Percentiles rank a stretch among this genome's conserved stretches.
phyloP scores from a whole-genome alignment of 129 eudicot genomes.

The Oenanthe sinensis region DNA sequence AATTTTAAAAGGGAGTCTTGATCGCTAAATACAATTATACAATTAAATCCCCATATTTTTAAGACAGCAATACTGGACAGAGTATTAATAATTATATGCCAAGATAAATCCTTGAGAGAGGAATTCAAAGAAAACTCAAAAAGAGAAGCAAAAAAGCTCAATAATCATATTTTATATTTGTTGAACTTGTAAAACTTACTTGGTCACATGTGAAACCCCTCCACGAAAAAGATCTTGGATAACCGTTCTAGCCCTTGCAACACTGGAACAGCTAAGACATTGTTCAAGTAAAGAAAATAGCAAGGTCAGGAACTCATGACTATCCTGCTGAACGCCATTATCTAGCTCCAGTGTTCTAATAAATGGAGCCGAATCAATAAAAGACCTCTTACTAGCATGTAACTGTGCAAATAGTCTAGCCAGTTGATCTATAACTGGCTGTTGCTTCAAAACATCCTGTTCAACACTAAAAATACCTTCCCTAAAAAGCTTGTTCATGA shows the following conservation, averaged over 20 bases:
- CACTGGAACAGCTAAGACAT: slow-evolving; percentile 65
- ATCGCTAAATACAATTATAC: background rate
- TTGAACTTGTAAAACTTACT: slow-evolving; percentile 32
- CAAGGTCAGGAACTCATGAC: slow-evolving; percentile 91
- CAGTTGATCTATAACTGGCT: slow-evolving; percentile 82
- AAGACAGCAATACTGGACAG: background rate
- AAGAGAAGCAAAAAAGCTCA: background rate
- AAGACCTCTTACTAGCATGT: slow-evolving; percentile 73
- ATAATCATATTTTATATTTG: background rate
- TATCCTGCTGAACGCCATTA: slow-evolving; percentile 96
- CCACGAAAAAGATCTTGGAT: slow-evolving; percentile 97
- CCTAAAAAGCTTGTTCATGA: slow-evolving; percentile 81
- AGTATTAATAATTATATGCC: background rate
- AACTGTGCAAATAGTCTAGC: slow-evolving; percentile 85
- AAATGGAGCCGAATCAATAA: slow-evolving; percentile 92
- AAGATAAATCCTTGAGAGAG: background rate
- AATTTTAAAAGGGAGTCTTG: background rate
- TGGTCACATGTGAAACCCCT: slow-evolving; percentile 87
- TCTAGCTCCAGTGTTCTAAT: slow-evolving; percentile 83
- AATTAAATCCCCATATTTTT: background rate
- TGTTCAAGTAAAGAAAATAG: slow-evolving; percentile 91
- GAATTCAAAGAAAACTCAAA: background rate
- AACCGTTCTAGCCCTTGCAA: slow-evolving; percentile 63
- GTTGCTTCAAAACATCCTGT: slow-evolving; percentile 51
- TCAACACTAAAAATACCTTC: slow-evolving; percentile 80